A percentile compares a stretch with the other conserved stretches of the same genome.
Conservation (phyloP, 179 eudicot genomes). For the Beta corolliflora region DNA sequence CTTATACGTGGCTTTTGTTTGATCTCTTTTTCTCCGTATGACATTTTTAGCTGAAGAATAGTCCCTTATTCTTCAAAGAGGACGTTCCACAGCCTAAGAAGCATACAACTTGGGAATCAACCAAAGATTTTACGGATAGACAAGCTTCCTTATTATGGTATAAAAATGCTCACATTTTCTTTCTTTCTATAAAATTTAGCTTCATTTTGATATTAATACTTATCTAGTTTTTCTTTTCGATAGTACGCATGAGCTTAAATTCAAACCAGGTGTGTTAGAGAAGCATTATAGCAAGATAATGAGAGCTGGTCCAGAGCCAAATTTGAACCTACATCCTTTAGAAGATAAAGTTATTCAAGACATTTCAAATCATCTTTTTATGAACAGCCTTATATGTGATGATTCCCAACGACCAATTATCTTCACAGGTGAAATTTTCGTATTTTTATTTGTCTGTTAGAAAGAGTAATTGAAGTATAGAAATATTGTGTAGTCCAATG, state of each 20-base stretch:
- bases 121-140: slow-evolving; percentile 49
- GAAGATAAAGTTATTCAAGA: slow-evolving; percentile 27
- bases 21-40: neutral
- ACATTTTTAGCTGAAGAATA: neutral
- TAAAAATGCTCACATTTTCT: neutral
- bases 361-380: too few relatives aligned
- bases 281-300: slow-evolving; percentile 42
- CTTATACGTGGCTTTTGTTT: neutral
- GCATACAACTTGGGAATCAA: slow-evolving; percentile 34
- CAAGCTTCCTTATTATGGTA: slow-evolving; percentile 60
- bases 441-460: too few relatives aligned
- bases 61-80: neutral
- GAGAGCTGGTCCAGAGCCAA: slow-evolving; percentile 30
- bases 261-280: slow-evolving; percentile 37
- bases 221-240: neutral
- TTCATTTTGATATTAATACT: too few relatives aligned
- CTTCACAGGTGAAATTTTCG: too few relatives aligned
- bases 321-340: slow-evolving; percentile 29
- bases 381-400: too few relatives aligned
- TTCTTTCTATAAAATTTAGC: too few relatives aligned
- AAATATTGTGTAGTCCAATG: too few relatives aligned
- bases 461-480: too few relatives aligned
- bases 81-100: neutral
- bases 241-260: slow-evolving; percentile 44
- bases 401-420: too few relatives aligned